A percentile compares a stretch with the other conserved stretches of the same genome.
Evolutionary conservation across 108 stramenopile genomes (phyloP).

Genomic region (Pseudonitzschia multistriata): DNA sequence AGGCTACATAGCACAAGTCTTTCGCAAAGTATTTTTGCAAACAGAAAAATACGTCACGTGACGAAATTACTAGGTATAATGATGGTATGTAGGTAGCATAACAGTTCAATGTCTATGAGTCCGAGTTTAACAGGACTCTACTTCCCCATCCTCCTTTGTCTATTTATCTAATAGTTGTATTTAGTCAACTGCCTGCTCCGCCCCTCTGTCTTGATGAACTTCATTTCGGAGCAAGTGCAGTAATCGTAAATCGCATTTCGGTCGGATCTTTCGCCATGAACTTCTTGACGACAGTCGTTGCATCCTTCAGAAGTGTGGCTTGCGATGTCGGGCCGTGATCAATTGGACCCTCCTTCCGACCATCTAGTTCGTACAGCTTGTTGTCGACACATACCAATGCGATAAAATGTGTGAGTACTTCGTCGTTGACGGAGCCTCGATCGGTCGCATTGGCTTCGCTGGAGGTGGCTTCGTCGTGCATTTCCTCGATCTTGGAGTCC

Average conservation of each 20-base stretch:
- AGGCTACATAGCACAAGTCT: no score
- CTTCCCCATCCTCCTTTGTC: no score
- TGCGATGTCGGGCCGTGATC: slow-evolving; percentile 51
- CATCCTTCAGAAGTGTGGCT: slow-evolving; percentile 50
- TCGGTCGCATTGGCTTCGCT: slow-evolving; percentile 43
- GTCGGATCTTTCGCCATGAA: slow-evolving; percentile 68
- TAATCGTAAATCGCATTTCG: slow-evolving; percentile 71
- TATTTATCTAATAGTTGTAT: no score
- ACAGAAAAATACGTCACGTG: no score
- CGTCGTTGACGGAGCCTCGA: slow-evolving; percentile 44
- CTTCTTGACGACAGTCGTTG: slow-evolving; percentile 44
- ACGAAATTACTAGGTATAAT: no score
- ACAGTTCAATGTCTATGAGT: no score
- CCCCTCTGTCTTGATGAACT: no score
- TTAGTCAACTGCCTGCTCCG: no score
- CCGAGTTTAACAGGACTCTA: no score
- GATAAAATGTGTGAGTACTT: slow-evolving; percentile 80
- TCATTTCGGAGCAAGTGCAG: slow-evolving; percentile 59
- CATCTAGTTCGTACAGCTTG: slow-evolving; percentile 88
- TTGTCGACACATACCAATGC: slow-evolving; percentile 71
- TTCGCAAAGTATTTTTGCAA: no score
- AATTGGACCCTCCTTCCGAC: slow-evolving; percentile 81
- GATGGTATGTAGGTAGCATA: no score
- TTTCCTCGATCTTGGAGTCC: slow-evolving; percentile 52
- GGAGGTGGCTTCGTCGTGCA: slow-evolving; percentile 59